Conservation (phyloP, 176 grass and related monocot species). For the Cocos nucifera region DNA sequence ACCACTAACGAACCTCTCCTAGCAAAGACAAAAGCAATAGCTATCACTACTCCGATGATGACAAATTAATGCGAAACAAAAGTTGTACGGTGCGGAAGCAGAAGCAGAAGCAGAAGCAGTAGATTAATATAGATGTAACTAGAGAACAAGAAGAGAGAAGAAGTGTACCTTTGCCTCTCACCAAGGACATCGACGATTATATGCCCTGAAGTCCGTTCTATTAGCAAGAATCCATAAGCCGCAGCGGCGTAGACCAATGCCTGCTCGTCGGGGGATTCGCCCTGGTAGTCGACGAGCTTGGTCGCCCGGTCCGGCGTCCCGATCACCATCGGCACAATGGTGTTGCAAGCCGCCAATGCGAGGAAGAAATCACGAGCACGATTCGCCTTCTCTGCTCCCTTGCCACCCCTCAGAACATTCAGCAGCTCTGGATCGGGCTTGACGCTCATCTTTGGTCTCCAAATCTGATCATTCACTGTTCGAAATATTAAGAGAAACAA, state of each 20-base stretch:
- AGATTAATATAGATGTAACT: neutral
- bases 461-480: constrained; percentile 18
- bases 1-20: too few relatives aligned
- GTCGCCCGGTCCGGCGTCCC: constrained; percentile 5
- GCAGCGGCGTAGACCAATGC: constrained; percentile 85
- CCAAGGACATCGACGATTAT: constrained; percentile 73
- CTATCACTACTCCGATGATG: too few relatives aligned
- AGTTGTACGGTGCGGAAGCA: too few relatives aligned
- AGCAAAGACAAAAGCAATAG: too few relatives aligned
- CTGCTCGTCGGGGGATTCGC: constrained; percentile 92
- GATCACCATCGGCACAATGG: constrained; percentile 57
- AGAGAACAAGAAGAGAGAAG: neutral
- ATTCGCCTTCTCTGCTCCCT: constrained; percentile 26
- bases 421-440: constrained; percentile 51
- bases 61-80: too few relatives aligned
- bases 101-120: too few relatives aligned
- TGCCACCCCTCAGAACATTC: constrained; percentile 25
- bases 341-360: constrained; percentile 71
- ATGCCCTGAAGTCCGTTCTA: constrained; percentile 86
- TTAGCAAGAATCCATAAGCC: constrained; percentile 62
- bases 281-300: constrained; percentile 71
- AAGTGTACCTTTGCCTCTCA: constrained; percentile 47
- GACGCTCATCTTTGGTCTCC: constrained; percentile 48
- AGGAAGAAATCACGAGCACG: constrained; percentile 67
- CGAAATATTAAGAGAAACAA: too few relatives aligned